Base-by-base conservation (phyloP, 257 asterid species). In the Euphrasia confusa region DNA sequence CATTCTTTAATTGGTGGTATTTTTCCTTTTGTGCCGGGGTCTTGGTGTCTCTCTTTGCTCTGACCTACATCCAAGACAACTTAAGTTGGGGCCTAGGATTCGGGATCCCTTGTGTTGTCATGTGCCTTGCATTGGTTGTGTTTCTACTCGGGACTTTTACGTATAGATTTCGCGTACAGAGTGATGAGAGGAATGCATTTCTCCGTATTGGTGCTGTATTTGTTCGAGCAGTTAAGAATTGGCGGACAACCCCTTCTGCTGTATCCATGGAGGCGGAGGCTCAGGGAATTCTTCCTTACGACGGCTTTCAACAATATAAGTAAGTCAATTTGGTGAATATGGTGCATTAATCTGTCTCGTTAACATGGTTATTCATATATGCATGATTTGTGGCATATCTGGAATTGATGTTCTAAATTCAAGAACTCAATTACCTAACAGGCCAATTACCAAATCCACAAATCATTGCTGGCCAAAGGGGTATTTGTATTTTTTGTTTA, bases 1-100 rank as follows among this genome's bases (percentile, higher is more conserved):
- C 95, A 2, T 84, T 87, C 77, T 87, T 84, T 72, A 87, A 81
- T 45, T 87, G 94, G 90, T 87, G 90, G 90, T 79, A 79, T 68
- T 75, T 84, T 30, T 77, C 79, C 8, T 70, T 66, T 21, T 75
- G 78, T 67, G 77, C 67, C 2, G 82, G 87, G 45, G 68, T 71
- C 58, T 33, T 83, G 54, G 60, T 74, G 45, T 68, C 85, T 27
- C 68, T 82, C 2, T 44, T 33, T 27, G 52, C 77, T 58, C 61
- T 87, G 75, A 84, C 62, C 76, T 87, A 87, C 64, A 79, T 87
- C 59, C 90, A 84, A 61, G 94, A 87, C 61, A 82, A 80, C 67
- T 54, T 80, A 45, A 80, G 89, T 71, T 87, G 95, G 95, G 88
- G 65, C 35, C 90, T 84, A 64, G 95, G 93, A 37, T 84, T 84